A percentile compares a stretch with the other conserved stretches of the same genome.
Evolutionary conservation across 495 filamentous ascomycete species (phyloP).

Genomic region (Tuber melanosporum): DNA sequence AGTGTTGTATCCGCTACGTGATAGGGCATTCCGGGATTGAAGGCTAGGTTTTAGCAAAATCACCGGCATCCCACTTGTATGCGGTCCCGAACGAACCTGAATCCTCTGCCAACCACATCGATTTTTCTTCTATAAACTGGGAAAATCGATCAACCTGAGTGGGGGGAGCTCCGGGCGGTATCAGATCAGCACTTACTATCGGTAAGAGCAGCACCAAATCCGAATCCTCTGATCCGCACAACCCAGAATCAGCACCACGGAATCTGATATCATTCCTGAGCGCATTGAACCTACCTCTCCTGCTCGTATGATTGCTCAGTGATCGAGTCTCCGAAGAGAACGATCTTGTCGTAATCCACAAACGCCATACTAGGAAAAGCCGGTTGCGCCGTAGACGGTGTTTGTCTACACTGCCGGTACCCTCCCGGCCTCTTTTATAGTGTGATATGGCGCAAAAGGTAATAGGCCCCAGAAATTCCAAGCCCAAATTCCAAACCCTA

Average conservation of each 20-base stretch:
- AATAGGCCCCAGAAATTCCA: background rate
- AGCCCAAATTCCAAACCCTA: background rate
- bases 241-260: conserved; percentile 2
- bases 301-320: conserved; percentile 39
- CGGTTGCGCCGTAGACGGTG: background rate
- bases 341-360: conserved; percentile 38
- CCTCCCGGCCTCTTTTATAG: background rate
- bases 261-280: background rate
- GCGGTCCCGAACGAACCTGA: conserved; percentile 46
- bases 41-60: conserved; percentile 8
- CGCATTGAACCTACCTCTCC: conserved; percentile 15
- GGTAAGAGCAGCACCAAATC: conserved; percentile 36
- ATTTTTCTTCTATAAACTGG: conserved; percentile 57
- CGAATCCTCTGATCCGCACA: conserved; percentile 32
- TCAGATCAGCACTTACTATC: conserved; percentile 20
- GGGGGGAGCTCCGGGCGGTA: background rate
- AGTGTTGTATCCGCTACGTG: conserved; percentile 62
- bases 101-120: conserved; percentile 64
- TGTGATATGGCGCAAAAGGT: background rate
- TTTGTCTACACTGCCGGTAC: background rate
- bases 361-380: conserved; percentile 27
- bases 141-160: background rate
- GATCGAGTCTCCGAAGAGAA: conserved; percentile 41
- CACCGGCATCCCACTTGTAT: background rate
- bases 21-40: conserved; percentile 5